Evolutionary conservation across 108 stramenopile genomes (phyloP).

Genomic region (Pseudonitzschia delicatissima): DNA sequence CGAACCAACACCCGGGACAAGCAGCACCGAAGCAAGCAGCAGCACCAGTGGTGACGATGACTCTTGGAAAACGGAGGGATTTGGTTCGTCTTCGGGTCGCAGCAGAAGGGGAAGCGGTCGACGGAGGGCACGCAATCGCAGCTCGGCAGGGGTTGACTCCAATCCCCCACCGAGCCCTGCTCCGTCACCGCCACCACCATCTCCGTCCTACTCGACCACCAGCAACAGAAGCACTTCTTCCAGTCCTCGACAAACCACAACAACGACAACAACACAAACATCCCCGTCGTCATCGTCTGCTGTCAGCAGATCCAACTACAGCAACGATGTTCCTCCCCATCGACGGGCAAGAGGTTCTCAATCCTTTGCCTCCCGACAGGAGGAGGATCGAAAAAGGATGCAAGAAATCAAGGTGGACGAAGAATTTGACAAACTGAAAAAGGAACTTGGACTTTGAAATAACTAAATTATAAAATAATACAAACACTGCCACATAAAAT

Average conservation of each 20-base stretch:
- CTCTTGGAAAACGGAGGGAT: constrained; percentile 49
- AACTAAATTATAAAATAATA: too few relatives aligned
- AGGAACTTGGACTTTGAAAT: constrained; percentile 80
- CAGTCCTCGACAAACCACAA: neutral
- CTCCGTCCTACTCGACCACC: constrained; percentile 7
- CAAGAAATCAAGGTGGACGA: constrained; percentile 84
- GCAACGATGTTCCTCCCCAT: constrained; percentile 64
- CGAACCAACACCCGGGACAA: neutral
- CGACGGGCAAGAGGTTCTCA: constrained; percentile 51
- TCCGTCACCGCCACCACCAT: constrained; percentile 2
- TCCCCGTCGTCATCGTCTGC: constrained; percentile 3
- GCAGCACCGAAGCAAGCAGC: neutral
- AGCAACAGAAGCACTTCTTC: neutral
- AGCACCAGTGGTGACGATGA: constrained; percentile 17
- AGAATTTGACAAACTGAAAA: constrained; percentile 83
- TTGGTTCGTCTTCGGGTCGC: constrained; percentile 38
- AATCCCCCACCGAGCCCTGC: neutral
- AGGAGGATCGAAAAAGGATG: constrained; percentile 63
- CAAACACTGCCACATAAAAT: neutral
- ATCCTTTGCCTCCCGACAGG: constrained; percentile 32
- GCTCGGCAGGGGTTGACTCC: neutral
- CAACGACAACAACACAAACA: neutral
- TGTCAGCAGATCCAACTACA: constrained; percentile 8
- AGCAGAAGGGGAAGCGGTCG: constrained; percentile 20
- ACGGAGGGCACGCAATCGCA: neutral